Percentiles rank a stretch among this genome's conserved stretches.
Evolutionary conservation across 2,329 filamentous ascomycete species (phyloP).

Genomic region (Diaporthe vexans): DNA sequence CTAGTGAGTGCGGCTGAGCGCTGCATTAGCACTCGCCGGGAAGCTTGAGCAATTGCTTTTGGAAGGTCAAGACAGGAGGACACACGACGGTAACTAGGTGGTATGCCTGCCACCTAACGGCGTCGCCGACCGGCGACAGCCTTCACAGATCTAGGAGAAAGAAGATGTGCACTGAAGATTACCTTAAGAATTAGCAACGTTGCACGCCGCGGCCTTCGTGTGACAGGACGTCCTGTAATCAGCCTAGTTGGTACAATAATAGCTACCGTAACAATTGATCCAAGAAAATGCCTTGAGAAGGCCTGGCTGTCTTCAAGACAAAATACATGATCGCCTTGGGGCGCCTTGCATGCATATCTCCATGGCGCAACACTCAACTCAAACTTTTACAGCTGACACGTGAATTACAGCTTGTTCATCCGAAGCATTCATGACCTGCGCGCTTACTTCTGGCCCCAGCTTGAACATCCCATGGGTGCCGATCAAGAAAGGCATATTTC

Average conservation of each 20-base stretch:
- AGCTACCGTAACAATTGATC: neutral
- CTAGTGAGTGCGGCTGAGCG: neutral
- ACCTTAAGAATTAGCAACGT: neutral
- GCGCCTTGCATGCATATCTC: neutral
- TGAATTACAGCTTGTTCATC: conserved; percentile 10
- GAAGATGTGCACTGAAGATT: neutral
- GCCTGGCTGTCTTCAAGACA: too few species aligned
- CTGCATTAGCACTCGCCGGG: too few species aligned
- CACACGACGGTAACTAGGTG: too few species aligned
- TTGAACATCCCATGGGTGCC: conserved; percentile 24
- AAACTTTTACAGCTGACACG: conserved; percentile 16
- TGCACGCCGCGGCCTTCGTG: too few species aligned
- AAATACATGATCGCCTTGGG: neutral
- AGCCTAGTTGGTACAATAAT: neutral
- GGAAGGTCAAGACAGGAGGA: neutral
- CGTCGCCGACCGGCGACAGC: neutral
- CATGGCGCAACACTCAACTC: neutral
- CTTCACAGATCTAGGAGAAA: neutral
- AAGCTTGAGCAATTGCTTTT: neutral
- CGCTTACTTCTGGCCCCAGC: conserved; percentile 1
- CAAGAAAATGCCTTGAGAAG: neutral
- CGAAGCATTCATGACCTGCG: neutral
- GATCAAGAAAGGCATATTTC: conserved; percentile 1
- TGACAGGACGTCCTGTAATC: neutral
- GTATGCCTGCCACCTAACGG: neutral